Base-by-base conservation (phyloP, 2,329 filamentous ascomycete genomes). In the Colletotrichum sp. region DNA sequence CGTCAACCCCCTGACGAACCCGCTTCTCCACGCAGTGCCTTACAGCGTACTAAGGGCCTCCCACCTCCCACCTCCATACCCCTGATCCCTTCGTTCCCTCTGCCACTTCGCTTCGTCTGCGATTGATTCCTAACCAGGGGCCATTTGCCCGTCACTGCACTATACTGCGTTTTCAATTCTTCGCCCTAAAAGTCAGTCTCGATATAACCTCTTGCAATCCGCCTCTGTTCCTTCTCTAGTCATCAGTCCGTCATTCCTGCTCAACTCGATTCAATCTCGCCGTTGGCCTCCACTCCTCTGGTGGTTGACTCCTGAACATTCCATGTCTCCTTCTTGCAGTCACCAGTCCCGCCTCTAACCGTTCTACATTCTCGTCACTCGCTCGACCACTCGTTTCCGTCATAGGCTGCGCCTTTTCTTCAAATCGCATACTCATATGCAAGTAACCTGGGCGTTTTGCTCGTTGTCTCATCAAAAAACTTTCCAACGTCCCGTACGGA, bases 351-450 rank as follows among this genome's bases (percentile, higher is more conserved):
- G 76, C 82, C 79, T 83, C 82, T 75, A 80, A 69, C 76, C 73
- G 76, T 72, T 71, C 65, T 67, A 61, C 38, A 74, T 82, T 76
- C 70, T 76, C 78, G 74, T 77, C 82, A 74, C 78, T 84, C 82
- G 60, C 78, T 79, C 66, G 55, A 68, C 57, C 28, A 21, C 78
- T 78, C 76, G 79, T 79, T 77, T 58, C 32, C 78, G 72, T 72
- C 38, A 72, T 34, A 79, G 82, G 82, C 82, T 83, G 81, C 78
- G 82, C 83, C 82, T 84, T 72, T 77, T 75, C 75, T 77, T 77
- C 68, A 78, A 68, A 60, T 38, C 43, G 24, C 60, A 69, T 66
- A 55, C 43, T n/a, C 18, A 48, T 48, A 43, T 43, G 30, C 58
- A 43, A 18, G 43, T 26, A 10, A 26, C 32, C 16, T 12, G 43